A percentile compares a stretch with the other conserved stretches of the same genome.
Evolutionary conservation across 768 basidiomycete species (phyloP).

Genomic region (Clavaria fumosa): DNA sequence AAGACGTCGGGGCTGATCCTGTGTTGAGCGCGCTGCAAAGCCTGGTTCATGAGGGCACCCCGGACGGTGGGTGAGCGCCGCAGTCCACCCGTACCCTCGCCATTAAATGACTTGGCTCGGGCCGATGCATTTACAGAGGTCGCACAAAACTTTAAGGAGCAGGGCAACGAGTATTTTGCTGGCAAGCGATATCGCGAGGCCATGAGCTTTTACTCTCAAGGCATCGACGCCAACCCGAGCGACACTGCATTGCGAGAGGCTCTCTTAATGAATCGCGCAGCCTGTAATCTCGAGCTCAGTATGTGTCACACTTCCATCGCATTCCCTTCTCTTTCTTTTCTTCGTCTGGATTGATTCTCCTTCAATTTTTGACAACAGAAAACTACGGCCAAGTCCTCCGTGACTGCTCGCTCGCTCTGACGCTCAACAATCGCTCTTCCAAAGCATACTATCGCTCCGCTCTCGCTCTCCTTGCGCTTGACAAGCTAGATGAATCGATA

Average conservation of each 20-base stretch:
- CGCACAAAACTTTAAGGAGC: constrained; percentile 85
- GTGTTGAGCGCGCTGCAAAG: constrained; percentile 73
- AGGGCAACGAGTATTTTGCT: constrained; percentile 90
- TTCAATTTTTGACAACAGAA: constrained; percentile 27
- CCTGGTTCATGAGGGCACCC: constrained; percentile 78
- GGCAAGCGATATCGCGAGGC: constrained; percentile 82
- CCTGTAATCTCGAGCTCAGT: constrained; percentile 85
- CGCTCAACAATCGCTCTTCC: constrained; percentile 42
- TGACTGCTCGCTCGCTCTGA: constrained; percentile 67
- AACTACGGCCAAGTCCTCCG: constrained; percentile 79
- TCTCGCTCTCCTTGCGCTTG: constrained; percentile 57
- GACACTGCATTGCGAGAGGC: constrained; percentile 43
- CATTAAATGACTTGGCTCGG: constrained; percentile 2
- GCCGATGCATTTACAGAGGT: constrained; percentile 41
- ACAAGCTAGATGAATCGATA: constrained; percentile 62
- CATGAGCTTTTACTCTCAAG: constrained; percentile 78
- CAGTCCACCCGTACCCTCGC: not conserved
- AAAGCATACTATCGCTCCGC: constrained; percentile 87
- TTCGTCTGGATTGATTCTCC: constrained; percentile 4
- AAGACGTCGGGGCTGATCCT: constrained; percentile 45
- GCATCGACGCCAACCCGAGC: constrained; percentile 69
- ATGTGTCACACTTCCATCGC: no score
- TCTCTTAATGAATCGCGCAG: constrained; percentile 79
- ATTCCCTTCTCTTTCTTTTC: constrained; percentile 1
- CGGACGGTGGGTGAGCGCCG: constrained; percentile 72